phyloP scores from a whole-genome alignment of 202 grass and related monocot species.

The Elaeis oleifera region DNA sequence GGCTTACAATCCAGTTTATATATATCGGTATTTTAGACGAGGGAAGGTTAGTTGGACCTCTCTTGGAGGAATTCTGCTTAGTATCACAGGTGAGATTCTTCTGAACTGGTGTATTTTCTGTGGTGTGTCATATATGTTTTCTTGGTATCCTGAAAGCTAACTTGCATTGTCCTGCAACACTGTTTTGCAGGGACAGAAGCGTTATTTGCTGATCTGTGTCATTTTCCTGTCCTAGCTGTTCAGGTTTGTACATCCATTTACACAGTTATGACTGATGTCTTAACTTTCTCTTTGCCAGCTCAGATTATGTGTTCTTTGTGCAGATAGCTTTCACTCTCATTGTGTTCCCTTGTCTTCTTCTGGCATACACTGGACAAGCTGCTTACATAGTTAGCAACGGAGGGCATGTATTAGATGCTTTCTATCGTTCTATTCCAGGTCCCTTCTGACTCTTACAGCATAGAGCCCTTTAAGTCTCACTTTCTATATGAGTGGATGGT shows the following conservation, averaged over 20 bases:
- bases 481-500: background rate
- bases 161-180: too few species aligned
- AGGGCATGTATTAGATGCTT: conserved; percentile 25
- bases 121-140: background rate
- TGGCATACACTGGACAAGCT: conserved; percentile 41
- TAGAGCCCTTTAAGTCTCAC: background rate
- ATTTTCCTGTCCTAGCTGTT: conserved; percentile 39
- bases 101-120: conserved; percentile 1
- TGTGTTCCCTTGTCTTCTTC: conserved; percentile 41
- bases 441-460: too few species aligned
- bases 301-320: background rate
- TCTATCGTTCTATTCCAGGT: conserved; percentile 25
- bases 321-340: conserved; percentile 35
- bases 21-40: conserved; percentile 56
- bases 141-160: too few species aligned
- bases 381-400: conserved; percentile 32
- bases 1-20: conserved; percentile 83
- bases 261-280: background rate
- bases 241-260: conserved; percentile 20
- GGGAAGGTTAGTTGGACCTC: conserved; percentile 60
- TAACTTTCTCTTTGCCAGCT: background rate
- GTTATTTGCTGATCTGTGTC: conserved; percentile 52
- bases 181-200: conserved; percentile 37
- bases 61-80: conserved; percentile 94
- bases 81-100: conserved; percentile 66